Evolutionary conservation across 1,284 basidiomycete species (phyloP), one percentile per base, ranked within the genome.

Genomic region (Cryptococcus depauperatus): DNA sequence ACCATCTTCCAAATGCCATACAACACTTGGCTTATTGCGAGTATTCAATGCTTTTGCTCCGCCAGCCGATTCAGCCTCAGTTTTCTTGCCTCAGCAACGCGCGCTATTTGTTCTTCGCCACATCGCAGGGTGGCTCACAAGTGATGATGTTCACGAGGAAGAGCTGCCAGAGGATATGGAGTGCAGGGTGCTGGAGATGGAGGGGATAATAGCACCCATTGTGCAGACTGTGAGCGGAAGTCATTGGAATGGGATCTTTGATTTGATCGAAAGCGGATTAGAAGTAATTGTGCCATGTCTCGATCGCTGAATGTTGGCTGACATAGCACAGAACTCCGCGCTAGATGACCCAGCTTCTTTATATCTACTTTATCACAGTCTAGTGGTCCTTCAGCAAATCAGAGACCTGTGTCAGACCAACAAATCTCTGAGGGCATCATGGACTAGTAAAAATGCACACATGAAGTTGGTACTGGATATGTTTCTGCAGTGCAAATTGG

Each of bases 161-260:
- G 69, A 69, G 41, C 71, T 77, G 3, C 79, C 80, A 18, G 85
- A 83, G 44, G 79, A 85, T 51, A 75, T 92, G 1, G 83, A 92
- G 58, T 80, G 79, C 43, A 79, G 78, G 40, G 79, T 95, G 69
- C 81, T 84, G 0, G 70, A 81, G 49, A 66, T 96, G 1, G 88
- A 90, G 60, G 70, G 78, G 29, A 76, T 85, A 47, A 73, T 98
- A 1, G 83, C 82, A 1, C 90, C 93, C 0, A 85, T 97, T 39
- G 72, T 98, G 43, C 91, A 97, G 66, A 85, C 81, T 57, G 75
- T 96, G 0, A 74, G 80, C 4, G 95, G 95, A 1, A 75, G 77
- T 0, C 95, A 97, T 66, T 93, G 93, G 87, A 85, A 90, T 42
- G 78, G 91, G 37, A 81, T 95, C 14, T 91, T 90, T 62, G 91